Evolutionary conservation across 2,329 filamentous ascomycete species (phyloP).

Genomic region (Fusarium sp.): DNA sequence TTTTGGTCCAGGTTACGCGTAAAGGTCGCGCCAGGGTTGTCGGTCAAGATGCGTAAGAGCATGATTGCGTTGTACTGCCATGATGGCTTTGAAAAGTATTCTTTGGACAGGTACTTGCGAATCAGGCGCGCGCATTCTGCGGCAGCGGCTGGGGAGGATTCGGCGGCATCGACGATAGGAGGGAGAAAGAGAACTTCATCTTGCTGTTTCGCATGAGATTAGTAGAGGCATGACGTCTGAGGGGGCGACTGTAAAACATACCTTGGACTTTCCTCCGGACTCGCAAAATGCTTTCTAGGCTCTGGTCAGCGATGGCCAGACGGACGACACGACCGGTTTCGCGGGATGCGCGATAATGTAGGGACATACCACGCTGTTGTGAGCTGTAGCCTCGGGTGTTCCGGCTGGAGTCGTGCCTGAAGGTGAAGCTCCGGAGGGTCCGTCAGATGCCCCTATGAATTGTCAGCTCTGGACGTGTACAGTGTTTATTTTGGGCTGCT

Average conservation of each 20-base stretch:
- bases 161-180: conserved; percentile 91
- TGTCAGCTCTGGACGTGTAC: background rate
- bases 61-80: conserved; percentile 97
- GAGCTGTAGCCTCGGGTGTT: conserved; percentile 73
- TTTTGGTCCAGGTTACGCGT: conserved; percentile 90
- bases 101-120: conserved; percentile 81
- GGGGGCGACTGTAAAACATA: conserved; percentile 45
- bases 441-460: conserved; percentile 28
- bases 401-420: conserved; percentile 53
- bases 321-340: background rate
- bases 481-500: conserved; percentile 10
- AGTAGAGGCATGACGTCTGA: background rate
- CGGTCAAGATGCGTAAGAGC: conserved; percentile 89
- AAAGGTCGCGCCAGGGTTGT: conserved; percentile 91
- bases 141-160: conserved; percentile 88
- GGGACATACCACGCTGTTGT: conserved; percentile 70
- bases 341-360: conserved; percentile 6
- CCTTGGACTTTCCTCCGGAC: conserved; percentile 68
- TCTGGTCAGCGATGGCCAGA: conserved; percentile 34
- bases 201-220: conserved; percentile 59
- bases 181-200: conserved; percentile 94
- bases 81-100: conserved; percentile 71
- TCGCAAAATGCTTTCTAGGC: conserved; percentile 82
- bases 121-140: conserved; percentile 82
- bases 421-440: conserved; percentile 44